A percentile compares a stretch with the other conserved stretches of the same genome.
These are phyloP conservation scores for Fabrea salina DNA, from an alignment of 169 alveolate genomes.

Conservation along the genomic window DNA sequence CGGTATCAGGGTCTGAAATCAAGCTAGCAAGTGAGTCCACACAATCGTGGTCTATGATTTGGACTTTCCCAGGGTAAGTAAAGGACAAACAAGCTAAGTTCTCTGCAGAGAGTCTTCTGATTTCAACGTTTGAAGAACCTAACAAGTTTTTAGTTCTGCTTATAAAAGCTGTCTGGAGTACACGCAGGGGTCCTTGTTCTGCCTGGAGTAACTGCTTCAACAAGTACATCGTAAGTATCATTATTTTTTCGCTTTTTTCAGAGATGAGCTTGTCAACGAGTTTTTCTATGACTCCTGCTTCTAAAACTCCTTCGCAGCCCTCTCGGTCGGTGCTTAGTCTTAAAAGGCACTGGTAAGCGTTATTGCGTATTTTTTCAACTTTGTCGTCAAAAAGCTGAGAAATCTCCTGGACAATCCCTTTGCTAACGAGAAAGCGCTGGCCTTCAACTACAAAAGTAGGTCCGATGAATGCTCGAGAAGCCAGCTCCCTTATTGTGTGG, in stretches of 20 bases:
- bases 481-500: constrained; percentile 50
- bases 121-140: constrained; percentile 27
- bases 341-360: constrained; percentile 49
- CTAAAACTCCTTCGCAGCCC: constrained; percentile 47
- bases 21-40: constrained; percentile 45
- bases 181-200: constrained; percentile 53
- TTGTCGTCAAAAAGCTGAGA: constrained; percentile 47
- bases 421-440: constrained; percentile 29
- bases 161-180: constrained; percentile 40
- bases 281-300: constrained; percentile 45
- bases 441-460: constrained; percentile 45
- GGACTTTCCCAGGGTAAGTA: constrained; percentile 54
- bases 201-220: constrained; percentile 49
- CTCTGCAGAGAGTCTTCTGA: constrained; percentile 54
- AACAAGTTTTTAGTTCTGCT: constrained; percentile 46
- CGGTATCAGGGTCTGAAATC: constrained; percentile 48
- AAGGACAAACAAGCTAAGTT: constrained; percentile 45
- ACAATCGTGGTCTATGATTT: constrained; percentile 55
- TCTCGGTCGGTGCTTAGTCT: constrained; percentile 37
- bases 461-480: constrained; percentile 47
- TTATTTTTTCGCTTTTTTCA: constrained; percentile 50
- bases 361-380: constrained; percentile 47
- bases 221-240: constrained; percentile 42
- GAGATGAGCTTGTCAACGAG: constrained; percentile 56
- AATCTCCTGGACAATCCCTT: constrained; percentile 42